Conservation (phyloP, 345 rosid species). For the Rhodomyrtus tomentosa region DNA sequence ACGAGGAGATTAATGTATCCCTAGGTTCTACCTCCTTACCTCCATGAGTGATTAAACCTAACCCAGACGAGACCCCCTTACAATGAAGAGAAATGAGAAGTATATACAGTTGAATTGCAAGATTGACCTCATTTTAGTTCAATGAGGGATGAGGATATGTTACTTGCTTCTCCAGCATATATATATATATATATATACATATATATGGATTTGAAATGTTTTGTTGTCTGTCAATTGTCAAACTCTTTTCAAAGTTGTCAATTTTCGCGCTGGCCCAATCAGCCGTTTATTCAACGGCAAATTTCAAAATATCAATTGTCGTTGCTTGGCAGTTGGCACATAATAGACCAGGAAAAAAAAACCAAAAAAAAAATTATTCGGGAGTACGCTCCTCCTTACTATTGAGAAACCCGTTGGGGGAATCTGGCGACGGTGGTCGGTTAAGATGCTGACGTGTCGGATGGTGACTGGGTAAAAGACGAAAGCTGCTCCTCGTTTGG, state of each 20-base stretch:
- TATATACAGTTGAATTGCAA: neutral
- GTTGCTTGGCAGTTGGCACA: neutral
- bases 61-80: fast-evolving
- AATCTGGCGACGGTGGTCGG: neutral
- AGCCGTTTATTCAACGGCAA: neutral
- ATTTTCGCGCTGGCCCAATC: neutral
- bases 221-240: neutral
- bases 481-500: neutral
- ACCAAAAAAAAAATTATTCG: neutral
- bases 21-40: neutral
- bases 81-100: neutral
- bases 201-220: neutral
- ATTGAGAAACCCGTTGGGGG: neutral
- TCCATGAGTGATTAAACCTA: neutral
- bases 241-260: neutral
- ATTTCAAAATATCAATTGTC: neutral
- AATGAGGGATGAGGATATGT: neutral
- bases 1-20: neutral
- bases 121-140: neutral
- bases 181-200: neutral
- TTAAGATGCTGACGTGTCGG: neutral
- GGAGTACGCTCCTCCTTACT: neutral
- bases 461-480: neutral
- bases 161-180: neutral
- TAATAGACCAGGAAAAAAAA: neutral